These are phyloP conservation scores for Candida anglica DNA, from an alignment of 805 yeast genomes.

Conservation along the genomic window DNA sequence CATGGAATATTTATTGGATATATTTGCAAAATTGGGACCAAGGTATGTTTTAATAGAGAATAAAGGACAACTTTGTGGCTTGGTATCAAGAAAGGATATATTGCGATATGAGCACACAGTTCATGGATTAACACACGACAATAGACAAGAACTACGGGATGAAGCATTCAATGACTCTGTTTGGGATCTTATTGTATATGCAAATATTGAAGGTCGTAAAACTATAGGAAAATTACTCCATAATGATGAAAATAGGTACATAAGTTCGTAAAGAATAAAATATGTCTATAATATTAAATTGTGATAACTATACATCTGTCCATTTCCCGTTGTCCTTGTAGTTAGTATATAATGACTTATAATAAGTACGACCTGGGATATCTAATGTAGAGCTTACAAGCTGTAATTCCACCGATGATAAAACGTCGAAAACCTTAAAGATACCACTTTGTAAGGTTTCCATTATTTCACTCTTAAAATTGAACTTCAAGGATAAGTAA, in stretches of 20 bases:
- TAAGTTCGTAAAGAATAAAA: conserved; percentile 2
- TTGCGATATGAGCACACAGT: conserved; percentile 52
- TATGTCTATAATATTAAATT: conserved; percentile 1
- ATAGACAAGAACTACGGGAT: conserved; percentile 9
- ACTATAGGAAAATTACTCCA: conserved; percentile 25
- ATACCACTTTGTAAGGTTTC: conserved; percentile 52
- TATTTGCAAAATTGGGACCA: conserved; percentile 81
- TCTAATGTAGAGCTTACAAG: conserved; percentile 65
- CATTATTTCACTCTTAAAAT: conserved; percentile 44
- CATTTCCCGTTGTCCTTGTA: conserved; percentile 80
- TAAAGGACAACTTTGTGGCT: conserved; percentile 62
- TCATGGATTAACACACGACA: conserved; percentile 17
- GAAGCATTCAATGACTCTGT: conserved; percentile 26
- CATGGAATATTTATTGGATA: conserved; percentile 57
- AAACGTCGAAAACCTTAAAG: conserved; percentile 61
- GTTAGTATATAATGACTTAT: conserved; percentile 63
- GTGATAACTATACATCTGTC: conserved; percentile 49
- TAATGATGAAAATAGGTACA: conserved; percentile 27
- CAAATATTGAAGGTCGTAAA: conserved; percentile 14
- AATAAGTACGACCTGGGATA: conserved; percentile 61
- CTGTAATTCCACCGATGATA: conserved; percentile 64
- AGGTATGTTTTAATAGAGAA: conserved; percentile 60
- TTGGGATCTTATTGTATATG: conserved; percentile 28
- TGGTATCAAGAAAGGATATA: conserved; percentile 83
- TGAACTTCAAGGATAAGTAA: conserved; percentile 44